These are phyloP conservation scores for Phytopythium kandeliae DNA, from an alignment of 352 stramenopile species.

Conservation along the genomic window DNA sequence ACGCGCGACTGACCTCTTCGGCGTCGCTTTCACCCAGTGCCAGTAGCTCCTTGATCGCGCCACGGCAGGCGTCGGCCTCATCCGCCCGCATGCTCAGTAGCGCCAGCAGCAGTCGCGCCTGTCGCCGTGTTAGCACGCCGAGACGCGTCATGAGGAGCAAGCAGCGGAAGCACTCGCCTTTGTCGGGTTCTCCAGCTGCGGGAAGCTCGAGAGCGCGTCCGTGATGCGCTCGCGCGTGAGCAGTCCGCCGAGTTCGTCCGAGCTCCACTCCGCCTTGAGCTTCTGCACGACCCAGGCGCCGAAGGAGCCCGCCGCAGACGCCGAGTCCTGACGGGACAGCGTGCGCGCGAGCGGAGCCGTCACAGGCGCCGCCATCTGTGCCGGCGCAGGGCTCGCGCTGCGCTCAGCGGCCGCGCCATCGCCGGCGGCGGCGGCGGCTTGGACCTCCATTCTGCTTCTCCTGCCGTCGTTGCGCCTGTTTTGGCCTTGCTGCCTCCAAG, in stretches of 20 bases:
- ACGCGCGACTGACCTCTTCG: constrained; percentile 35
- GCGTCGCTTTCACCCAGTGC: constrained; percentile 45
- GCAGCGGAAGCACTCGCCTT: no score
- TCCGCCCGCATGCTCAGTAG: constrained; percentile 59
- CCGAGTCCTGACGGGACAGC: constrained; percentile 7
- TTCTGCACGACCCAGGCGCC: constrained; percentile 75
- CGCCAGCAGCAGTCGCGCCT: constrained; percentile 57
- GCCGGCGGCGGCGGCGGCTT: not conserved
- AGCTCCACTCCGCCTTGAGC: constrained; percentile 71
- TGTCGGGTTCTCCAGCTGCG: constrained; percentile 52
- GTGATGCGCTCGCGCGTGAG: constrained; percentile 53
- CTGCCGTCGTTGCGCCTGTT: no score
- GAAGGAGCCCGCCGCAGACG: constrained; percentile 19
- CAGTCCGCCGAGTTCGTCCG: constrained; percentile 53
- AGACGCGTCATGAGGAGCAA: not conserved
- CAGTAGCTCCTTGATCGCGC: constrained; percentile 45
- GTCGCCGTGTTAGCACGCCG: no score
- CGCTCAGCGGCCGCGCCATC: not conserved
- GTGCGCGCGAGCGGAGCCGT: constrained; percentile 1
- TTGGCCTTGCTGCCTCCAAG: no score
- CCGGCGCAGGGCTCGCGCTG: not conserved
- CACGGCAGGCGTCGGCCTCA: constrained; percentile 40
- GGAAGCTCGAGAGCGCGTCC: constrained; percentile 53
- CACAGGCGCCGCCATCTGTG: constrained; percentile 1
- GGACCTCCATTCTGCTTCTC: not conserved